A percentile compares a stretch with the other conserved stretches of the same genome.
Conservation (phyloP, 257 asterid genomes). For the Coffea eugenioides region DNA sequence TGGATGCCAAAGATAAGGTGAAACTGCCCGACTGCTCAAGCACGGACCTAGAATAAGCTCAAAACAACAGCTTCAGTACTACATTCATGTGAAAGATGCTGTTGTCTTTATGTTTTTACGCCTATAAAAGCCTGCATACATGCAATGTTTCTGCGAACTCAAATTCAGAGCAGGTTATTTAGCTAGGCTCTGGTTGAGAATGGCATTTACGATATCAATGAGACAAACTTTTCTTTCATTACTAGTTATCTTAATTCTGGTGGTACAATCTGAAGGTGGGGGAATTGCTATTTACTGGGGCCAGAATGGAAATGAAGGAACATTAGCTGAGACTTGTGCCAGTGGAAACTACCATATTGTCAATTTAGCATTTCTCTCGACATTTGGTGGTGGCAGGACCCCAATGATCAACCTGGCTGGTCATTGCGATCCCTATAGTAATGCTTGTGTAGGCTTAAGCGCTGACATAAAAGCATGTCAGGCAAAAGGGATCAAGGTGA, state of each 20-base stretch:
- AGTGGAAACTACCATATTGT: slow-evolving; percentile 47
- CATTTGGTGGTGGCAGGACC: slow-evolving; percentile 46
- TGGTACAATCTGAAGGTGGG: slow-evolving; percentile 40
- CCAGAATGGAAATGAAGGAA: slow-evolving; percentile 59
- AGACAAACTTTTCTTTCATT: neutral
- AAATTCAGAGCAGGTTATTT: too few species aligned
- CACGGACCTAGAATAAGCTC: neutral
- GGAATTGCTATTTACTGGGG: slow-evolving; percentile 62
- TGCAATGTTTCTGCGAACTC: neutral
- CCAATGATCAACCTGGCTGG: slow-evolving; percentile 58
- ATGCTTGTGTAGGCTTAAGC: slow-evolving; percentile 38
- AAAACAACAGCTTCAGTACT: neutral
- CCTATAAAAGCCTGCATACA: neutral
- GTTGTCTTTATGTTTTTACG: neutral
- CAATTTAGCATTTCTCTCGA: slow-evolving; percentile 45
- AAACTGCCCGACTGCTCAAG: neutral
- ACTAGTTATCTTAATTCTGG: slow-evolving; percentile 2
- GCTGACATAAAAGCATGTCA: slow-evolving; percentile 49
- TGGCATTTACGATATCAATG: slow-evolving; percentile 6
- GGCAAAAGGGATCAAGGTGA: slow-evolving; percentile 44
- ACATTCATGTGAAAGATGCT: neutral
- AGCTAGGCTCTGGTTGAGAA: neutral
- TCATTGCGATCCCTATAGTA: slow-evolving; percentile 54
- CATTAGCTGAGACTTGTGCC: slow-evolving; percentile 50
- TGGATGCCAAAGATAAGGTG: neutral